Evolutionary conservation across 1,284 basidiomycete genomes (phyloP).

Genomic region (Moesziomyces antarcticus): DNA sequence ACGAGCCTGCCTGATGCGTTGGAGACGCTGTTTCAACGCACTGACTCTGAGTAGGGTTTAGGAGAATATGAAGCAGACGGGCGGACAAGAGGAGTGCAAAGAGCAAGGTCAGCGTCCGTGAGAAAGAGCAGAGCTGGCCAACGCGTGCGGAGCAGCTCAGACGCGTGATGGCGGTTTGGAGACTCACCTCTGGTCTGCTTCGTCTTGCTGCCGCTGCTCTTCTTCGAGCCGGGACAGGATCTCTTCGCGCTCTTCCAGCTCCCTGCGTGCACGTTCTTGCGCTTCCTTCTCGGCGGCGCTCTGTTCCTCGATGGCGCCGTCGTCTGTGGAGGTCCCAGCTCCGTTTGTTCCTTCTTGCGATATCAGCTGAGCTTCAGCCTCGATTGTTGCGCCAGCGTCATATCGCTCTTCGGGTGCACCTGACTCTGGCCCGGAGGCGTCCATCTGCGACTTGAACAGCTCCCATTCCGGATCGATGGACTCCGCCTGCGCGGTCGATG

Average conservation of each 20-base stretch:
- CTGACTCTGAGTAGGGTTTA: conserved; percentile 41
- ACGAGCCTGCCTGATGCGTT: conserved; percentile 46
- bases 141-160: too few species aligned
- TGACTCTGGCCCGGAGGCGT: conserved; percentile 5
- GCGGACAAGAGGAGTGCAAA: too few species aligned
- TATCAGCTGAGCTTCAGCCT: conserved; percentile 51
- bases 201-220: conserved; percentile 57
- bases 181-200: conserved; percentile 57
- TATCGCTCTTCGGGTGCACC: neutral
- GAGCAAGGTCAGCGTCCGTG: too few species aligned
- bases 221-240: conserved; percentile 54
- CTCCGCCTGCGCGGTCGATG: neutral
- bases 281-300: conserved; percentile 34
- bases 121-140: too few species aligned
- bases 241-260: conserved; percentile 56
- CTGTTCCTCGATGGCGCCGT: conserved; percentile 19
- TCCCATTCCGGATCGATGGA: conserved; percentile 56
- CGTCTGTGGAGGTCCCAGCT: neutral
- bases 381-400: conserved; percentile 42
- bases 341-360: neutral
- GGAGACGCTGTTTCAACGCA: conserved; percentile 42
- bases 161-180: too few species aligned
- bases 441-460: conserved; percentile 52
- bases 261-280: conserved; percentile 35
- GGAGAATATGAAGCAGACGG: too few species aligned